Evolutionary conservation across 139 green algal species (phyloP).

Genomic region (Gonium pectorale): DNA sequence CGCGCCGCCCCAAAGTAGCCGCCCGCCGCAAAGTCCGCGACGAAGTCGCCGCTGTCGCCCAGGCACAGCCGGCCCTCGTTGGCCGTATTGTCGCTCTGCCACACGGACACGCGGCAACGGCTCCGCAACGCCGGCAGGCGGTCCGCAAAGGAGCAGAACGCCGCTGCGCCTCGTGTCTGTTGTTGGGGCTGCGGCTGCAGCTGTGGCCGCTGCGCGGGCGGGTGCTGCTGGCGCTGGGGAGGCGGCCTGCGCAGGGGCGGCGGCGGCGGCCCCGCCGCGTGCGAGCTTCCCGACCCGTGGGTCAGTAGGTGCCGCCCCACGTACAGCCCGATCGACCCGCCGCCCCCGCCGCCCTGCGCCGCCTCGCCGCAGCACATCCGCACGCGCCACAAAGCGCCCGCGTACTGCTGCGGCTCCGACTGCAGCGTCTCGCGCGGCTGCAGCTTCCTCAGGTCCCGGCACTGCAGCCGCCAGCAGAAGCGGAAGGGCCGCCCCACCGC

Average conservation of each 20-base stretch:
- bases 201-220: too few relatives aligned
- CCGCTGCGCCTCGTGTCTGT: too few relatives aligned
- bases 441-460: neutral
- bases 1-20: conserved; percentile 6
- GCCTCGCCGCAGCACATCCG: conserved; percentile 9
- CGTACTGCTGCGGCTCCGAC: conserved; percentile 6
- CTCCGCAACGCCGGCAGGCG: neutral
- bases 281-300: neutral
- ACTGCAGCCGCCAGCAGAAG: conserved; percentile 32
- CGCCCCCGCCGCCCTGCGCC: neutral
- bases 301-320: neutral
- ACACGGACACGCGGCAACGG: conserved; percentile 13
- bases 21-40: conserved; percentile 18
- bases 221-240: neutral
- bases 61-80: conserved; percentile 10
- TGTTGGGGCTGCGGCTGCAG: neutral
- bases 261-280: neutral
- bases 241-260: neutral
- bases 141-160: neutral
- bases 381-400: conserved; percentile 31
- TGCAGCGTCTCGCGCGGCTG: neutral
- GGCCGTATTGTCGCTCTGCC: conserved; percentile 22
- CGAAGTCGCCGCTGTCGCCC: conserved; percentile 18
- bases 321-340: conserved; percentile 29
- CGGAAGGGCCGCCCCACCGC: neutral